Evolutionary conservation across 2,329 filamentous ascomycete genomes (phyloP).

Genomic region (Neonectria faginata): DNA sequence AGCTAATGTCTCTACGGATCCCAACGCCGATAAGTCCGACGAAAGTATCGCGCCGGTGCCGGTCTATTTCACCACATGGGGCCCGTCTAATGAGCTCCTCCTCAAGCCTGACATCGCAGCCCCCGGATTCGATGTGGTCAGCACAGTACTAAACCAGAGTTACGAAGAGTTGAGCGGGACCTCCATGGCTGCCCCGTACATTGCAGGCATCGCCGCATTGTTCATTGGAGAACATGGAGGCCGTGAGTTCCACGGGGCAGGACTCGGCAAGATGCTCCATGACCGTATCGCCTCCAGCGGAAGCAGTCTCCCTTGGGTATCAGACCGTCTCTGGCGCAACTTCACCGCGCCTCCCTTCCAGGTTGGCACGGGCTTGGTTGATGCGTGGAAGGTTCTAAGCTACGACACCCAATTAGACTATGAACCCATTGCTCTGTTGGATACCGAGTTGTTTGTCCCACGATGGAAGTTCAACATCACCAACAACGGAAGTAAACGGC

Average conservation of each 20-base stretch:
- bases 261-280: constrained; percentile 48
- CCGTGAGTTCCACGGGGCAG: constrained; percentile 52
- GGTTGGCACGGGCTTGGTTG: constrained; percentile 61
- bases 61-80: constrained; percentile 63
- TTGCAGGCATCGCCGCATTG: constrained; percentile 63
- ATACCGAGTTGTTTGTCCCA: constrained; percentile 57
- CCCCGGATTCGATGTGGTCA: constrained; percentile 63
- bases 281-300: constrained; percentile 53
- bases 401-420: constrained; percentile 54
- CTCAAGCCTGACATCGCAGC: constrained; percentile 64
- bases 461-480: constrained; percentile 54
- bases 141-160: constrained; percentile 57
- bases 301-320: constrained; percentile 47
- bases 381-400: constrained; percentile 59
- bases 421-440: constrained; percentile 61
- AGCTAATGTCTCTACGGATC: constrained; percentile 57
- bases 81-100: constrained; percentile 62
- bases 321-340: constrained; percentile 36
- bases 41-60: constrained; percentile 50
- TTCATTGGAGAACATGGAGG: constrained; percentile 58
- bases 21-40: constrained; percentile 48
- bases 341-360: constrained; percentile 52
- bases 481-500: constrained; percentile 55
- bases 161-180: constrained; percentile 65
- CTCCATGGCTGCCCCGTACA: constrained; percentile 67